phyloP scores from a whole-genome alignment of 2,329 filamentous ascomycete genomes.

The Hypoxylon sp. region DNA sequence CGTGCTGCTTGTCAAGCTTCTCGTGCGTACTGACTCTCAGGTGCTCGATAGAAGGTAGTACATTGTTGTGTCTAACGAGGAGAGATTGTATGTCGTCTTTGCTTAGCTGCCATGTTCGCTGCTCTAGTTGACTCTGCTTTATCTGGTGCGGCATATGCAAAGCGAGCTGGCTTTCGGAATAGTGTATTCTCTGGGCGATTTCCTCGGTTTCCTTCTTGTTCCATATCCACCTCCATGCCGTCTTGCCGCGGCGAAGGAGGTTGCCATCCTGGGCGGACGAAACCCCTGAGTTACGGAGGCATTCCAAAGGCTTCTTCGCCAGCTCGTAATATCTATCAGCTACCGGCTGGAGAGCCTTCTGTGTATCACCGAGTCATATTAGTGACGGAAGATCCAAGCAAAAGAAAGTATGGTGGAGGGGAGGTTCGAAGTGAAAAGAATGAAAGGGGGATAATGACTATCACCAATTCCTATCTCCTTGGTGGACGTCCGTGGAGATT shows the following conservation, averaged over 20 bases:
- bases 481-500: not conserved
- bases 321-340: conserved; percentile 21
- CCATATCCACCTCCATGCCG: conserved; percentile 19
- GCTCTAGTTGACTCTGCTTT: not conserved
- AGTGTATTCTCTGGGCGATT: conserved; percentile 8
- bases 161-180: conserved; percentile 15
- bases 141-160: conserved; percentile 15
- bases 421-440: not conserved
- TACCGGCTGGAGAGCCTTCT: conserved; percentile 11
- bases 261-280: not conserved
- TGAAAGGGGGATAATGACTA: not conserved
- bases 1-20: not conserved
- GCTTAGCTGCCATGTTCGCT: not conserved
- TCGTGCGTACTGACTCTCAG: not conserved
- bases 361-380: not conserved
- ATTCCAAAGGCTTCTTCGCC: conserved; percentile 10
- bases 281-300: conserved; percentile 12
- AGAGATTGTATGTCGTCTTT: conserved; percentile 6
- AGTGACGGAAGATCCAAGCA: not conserved
- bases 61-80: not conserved
- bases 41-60: not conserved
- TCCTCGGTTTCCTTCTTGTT: conserved; percentile 25
- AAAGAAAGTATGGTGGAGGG: not conserved
- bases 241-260: conserved; percentile 7
- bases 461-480: conserved; percentile 7